phyloP scores from a whole-genome alignment of 2,329 filamentous ascomycete species.

The Beauveria rudraprayagi region DNA sequence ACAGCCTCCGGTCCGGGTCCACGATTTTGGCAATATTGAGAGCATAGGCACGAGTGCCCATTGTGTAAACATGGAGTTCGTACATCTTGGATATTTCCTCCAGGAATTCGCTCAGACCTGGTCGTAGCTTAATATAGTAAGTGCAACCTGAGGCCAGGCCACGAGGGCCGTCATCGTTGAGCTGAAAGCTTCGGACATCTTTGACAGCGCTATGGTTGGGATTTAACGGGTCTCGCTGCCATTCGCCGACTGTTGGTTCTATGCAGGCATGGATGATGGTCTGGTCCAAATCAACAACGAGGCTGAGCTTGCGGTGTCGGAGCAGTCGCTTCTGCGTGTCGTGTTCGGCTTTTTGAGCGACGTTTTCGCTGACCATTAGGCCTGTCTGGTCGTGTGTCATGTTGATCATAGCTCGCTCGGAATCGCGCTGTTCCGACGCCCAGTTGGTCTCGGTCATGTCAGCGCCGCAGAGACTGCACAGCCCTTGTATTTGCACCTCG shows the following conservation, averaged over 20 bases:
- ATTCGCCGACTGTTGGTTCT: slow-evolving; percentile 91
- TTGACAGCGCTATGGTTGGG: slow-evolving; percentile 88
- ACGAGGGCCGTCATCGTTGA: slow-evolving; percentile 74
- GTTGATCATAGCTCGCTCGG: slow-evolving; percentile 82
- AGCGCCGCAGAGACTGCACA: slow-evolving; percentile 88
- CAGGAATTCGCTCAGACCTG: slow-evolving; percentile 75
- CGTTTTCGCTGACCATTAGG: slow-evolving; percentile 73
- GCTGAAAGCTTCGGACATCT: slow-evolving; percentile 80
- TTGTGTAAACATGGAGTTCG: slow-evolving; percentile 97
- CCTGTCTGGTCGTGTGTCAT: slow-evolving; percentile 89
- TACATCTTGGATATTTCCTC: slow-evolving; percentile 70
- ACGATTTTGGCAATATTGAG: slow-evolving; percentile 86
- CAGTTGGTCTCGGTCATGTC: slow-evolving; percentile 91
- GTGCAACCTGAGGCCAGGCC: slow-evolving; percentile 66
- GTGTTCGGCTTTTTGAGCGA: slow-evolving; percentile 75
- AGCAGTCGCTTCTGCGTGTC: slow-evolving; percentile 79
- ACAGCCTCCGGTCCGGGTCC: slow-evolving; percentile 80
- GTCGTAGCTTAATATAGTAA: slow-evolving; percentile 98
- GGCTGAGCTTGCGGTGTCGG: slow-evolving; percentile 71
- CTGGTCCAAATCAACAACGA: slow-evolving; percentile 96
- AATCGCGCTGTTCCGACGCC: slow-evolving; percentile 70
- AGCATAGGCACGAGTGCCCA: slow-evolving; percentile 97
- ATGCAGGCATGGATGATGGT: slow-evolving; percentile 98
- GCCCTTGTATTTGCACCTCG: slow-evolving; percentile 80
- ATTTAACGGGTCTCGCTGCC: slow-evolving; percentile 81